Conservation (phyloP, 257 asterid genomes). For the Solanum medicagineum region DNA sequence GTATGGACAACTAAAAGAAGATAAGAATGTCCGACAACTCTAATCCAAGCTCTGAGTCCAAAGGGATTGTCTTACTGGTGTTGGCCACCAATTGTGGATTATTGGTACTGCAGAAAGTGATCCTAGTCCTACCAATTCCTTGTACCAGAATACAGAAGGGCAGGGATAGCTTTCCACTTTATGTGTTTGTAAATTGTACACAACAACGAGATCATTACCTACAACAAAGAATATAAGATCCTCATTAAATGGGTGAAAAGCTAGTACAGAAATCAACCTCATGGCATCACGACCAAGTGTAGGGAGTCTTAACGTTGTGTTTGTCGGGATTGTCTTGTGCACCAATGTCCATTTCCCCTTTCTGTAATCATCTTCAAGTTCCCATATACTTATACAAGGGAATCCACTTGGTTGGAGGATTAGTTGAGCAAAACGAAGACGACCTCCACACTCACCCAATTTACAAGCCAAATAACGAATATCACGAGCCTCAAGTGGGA, state of each 20-base stretch:
- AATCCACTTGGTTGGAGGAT: not conserved
- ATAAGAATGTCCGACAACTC: not conserved
- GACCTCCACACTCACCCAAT: not conserved
- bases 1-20: not conserved
- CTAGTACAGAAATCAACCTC: not conserved
- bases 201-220: not conserved
- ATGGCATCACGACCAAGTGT: not conserved
- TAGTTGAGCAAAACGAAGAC: not conserved
- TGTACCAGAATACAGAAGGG: not conserved
- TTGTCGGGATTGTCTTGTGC: not conserved
- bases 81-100: not conserved
- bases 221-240: not conserved
- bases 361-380: not conserved
- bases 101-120: constrained; percentile 6
- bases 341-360: not conserved
- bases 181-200: not conserved
- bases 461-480: not conserved
- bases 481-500: not conserved
- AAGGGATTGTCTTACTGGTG: not conserved
- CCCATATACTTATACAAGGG: not conserved
- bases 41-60: not conserved
- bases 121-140: not conserved
- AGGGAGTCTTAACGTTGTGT: not conserved
- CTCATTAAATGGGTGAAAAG: not conserved
- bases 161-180: not conserved